These are phyloP conservation scores for Botryotinia convoluta DNA, from an alignment of 2,329 filamentous ascomycete species.

Conservation along the genomic window DNA sequence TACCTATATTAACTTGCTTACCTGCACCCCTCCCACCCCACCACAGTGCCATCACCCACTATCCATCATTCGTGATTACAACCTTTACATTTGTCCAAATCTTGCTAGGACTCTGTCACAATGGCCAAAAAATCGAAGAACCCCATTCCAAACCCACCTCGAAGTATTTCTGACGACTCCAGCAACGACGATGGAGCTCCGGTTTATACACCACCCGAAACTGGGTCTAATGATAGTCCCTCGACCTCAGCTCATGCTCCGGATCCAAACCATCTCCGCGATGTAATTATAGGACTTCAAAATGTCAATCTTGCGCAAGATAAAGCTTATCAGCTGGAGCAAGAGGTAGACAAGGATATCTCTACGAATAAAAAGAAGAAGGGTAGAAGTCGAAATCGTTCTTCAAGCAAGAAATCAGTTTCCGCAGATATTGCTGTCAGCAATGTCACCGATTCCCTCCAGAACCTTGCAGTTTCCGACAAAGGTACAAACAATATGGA, in stretches of 20 bases:
- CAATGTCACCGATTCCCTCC: not conserved
- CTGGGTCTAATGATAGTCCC: not conserved
- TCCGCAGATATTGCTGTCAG: not conserved
- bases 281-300: not conserved
- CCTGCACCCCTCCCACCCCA: not conserved
- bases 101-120: not conserved
- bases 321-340: not conserved
- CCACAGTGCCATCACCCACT: not conserved
- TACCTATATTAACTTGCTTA: constrained; percentile 4
- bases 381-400: not conserved
- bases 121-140: constrained; percentile 3
- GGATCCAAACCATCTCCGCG: not conserved
- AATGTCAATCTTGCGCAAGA: not conserved
- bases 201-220: constrained; percentile 14
- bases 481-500: not conserved
- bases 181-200: constrained; percentile 5
- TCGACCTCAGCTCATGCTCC: not conserved
- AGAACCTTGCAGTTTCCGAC: constrained; percentile 1
- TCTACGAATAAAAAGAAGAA: not conserved
- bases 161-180: not conserved
- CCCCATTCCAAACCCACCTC: not conserved
- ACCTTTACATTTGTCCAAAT: not conserved
- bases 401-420: not conserved
- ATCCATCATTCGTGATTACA: not conserved
- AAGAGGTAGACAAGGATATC: not conserved